Evolutionary conservation across 2,329 filamentous ascomycete species (phyloP).

Genomic region (Elsinoe fawcettii): DNA sequence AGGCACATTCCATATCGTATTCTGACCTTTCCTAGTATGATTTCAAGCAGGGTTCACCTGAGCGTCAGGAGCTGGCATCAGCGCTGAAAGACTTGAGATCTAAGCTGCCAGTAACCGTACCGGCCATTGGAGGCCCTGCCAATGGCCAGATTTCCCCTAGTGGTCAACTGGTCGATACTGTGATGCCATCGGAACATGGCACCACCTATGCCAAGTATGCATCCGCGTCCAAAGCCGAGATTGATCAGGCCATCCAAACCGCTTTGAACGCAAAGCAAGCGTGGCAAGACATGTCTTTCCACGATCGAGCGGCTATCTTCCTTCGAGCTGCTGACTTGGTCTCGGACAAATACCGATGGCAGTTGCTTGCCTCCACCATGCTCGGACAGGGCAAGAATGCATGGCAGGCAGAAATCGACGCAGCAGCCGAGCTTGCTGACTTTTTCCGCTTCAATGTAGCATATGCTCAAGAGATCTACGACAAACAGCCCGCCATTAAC

Average conservation of each 20-base stretch:
- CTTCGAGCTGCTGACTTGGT: slow-evolving; percentile 30
- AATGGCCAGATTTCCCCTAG: neutral
- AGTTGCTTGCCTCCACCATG: slow-evolving; percentile 36
- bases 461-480: slow-evolving; percentile 31
- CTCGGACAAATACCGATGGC: slow-evolving; percentile 24
- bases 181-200: slow-evolving; percentile 13
- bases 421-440: slow-evolving; percentile 32
- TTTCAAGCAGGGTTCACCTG: slow-evolving; percentile 10
- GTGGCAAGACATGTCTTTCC: slow-evolving; percentile 31
- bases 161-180: neutral
- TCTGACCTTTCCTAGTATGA: neutral
- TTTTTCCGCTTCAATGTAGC: slow-evolving; percentile 32
- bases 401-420: slow-evolving; percentile 36
- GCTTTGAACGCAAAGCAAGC: slow-evolving; percentile 30
- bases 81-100: slow-evolving; percentile 9
- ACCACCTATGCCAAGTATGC: slow-evolving; percentile 14
- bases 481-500: slow-evolving; percentile 31
- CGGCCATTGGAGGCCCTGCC: slow-evolving; percentile 8
- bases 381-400: slow-evolving; percentile 37
- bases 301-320: slow-evolving; percentile 34
- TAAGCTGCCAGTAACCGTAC: slow-evolving; percentile 14
- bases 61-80: slow-evolving; percentile 8
- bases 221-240: slow-evolving; percentile 17
- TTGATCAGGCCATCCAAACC: slow-evolving; percentile 24
- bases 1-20: too few relatives aligned